Evolutionary conservation across 1,284 basidiomycete species (phyloP), one percentile per base, ranked within the genome.

Genomic region (Microbotryum scabiosae): DNA sequence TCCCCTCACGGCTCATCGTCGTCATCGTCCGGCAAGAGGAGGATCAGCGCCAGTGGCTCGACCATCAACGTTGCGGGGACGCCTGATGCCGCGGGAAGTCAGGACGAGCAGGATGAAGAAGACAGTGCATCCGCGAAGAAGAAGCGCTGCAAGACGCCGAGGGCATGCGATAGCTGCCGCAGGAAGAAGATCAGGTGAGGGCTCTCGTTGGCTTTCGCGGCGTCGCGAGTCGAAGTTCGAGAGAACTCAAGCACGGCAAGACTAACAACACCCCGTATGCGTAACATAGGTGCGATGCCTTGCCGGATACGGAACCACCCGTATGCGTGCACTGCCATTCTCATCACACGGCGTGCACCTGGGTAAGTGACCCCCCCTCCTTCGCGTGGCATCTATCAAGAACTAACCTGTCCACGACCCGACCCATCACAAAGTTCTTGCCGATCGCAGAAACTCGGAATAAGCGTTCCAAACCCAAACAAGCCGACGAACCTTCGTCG

Each of bases 361-460:
- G 58, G 70, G 69, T 69, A 14, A 60, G 65, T 47, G n/a, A 8
- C 26, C 3, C 45, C 5, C 8, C 14, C 25, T 46, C 32, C 21
- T 56, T 10, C 32, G 32, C 48, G 1, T 23, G 1, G 41, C 23
- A 4, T 9, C 21, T 4, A n/a, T 14, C 26, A 8, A 25, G 16
- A 9, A 10, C 16, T 28, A 12, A 9, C 16, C 18, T 45, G n/a
- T 7, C 8, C 21, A n/a, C 16, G 21, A 6, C 9, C 10, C 32
- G 30, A 1, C 3, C 3, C 20, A 1, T 7, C 20, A 10, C 41
- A 21, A 52, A 69, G 70, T 96, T 96, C 80, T 82, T 97, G 23
- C 94, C 94, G 54, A 97, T 98, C 71, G 91, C 93, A 21, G 94
- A 97, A 75, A 98, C 93, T 0, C 84, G 93, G 16, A 97, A 97